These are phyloP conservation scores for Rhododendron ovatum DNA, from an alignment of 148 eudicot species.

Conservation along the genomic window DNA sequence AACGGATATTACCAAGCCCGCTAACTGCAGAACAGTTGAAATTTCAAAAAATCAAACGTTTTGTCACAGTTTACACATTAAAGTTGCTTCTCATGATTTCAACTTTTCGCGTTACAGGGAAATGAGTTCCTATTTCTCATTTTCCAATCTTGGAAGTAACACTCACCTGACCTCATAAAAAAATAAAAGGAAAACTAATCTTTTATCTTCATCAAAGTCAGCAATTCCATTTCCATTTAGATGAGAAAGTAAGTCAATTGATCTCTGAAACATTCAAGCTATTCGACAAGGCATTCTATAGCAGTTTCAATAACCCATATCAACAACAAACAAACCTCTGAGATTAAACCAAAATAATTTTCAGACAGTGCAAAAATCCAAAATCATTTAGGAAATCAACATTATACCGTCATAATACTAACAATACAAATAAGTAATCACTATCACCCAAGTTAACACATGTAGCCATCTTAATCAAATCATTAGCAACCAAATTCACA, in stretches of 20 bases:
- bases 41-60: too few relatives aligned
- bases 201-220: too few relatives aligned
- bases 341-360: not conserved
- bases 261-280: not conserved
- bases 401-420: not conserved
- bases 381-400: not conserved
- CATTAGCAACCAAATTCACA: not conserved
- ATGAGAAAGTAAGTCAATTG: not conserved
- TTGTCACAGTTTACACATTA: too few relatives aligned
- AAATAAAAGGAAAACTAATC: too few relatives aligned
- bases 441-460: not conserved
- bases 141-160: too few relatives aligned
- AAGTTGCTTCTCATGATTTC: too few relatives aligned
- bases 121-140: too few relatives aligned
- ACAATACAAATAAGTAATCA: not conserved
- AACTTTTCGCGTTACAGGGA: too few relatives aligned
- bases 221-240: not conserved
- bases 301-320: not conserved
- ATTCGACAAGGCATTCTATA: not conserved
- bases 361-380: not conserved
- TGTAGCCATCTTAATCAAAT: not conserved
- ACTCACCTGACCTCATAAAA: too few relatives aligned
- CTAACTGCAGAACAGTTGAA: too few relatives aligned
- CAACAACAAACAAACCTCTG: not conserved
- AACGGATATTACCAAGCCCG: too few relatives aligned